These are phyloP conservation scores for Ceriops decandra DNA, from an alignment of 345 rosid genomes.

Conservation along the genomic window DNA sequence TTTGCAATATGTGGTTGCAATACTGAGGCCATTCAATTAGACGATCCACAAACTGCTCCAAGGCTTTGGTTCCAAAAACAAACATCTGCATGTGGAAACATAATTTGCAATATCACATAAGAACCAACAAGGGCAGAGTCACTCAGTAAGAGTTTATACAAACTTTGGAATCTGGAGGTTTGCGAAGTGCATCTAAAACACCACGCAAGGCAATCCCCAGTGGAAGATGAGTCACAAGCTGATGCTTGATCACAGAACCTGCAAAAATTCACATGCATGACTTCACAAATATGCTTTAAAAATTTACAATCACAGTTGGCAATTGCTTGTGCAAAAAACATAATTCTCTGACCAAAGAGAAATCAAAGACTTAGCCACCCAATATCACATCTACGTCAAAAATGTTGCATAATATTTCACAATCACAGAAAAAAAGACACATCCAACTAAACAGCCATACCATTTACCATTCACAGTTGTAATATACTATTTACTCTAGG, in stretches of 20 bases:
- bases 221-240: slow-evolving; percentile 85
- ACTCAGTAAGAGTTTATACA: slow-evolving; percentile 15
- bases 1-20: slow-evolving; percentile 96
- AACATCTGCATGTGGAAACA: slow-evolving; percentile 64
- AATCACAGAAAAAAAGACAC: too few relatives aligned
- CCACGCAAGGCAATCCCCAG: slow-evolving; percentile 94
- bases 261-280: slow-evolving; percentile 25
- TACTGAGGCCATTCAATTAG: slow-evolving; percentile 96
- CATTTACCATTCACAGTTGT: too few relatives aligned
- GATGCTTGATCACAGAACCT: slow-evolving; percentile 97
- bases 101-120: slow-evolving; percentile 6
- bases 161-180: slow-evolving; percentile 98
- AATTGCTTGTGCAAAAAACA: not conserved
- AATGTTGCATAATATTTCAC: not conserved
- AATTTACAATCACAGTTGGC: not conserved
- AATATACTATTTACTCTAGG: not conserved
- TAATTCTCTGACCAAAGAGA: not conserved
- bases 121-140: slow-evolving; percentile 5
- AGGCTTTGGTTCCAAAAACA: slow-evolving; percentile 89
- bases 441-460: too few relatives aligned
- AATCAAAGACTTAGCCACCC: not conserved
- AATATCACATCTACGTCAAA: not conserved
- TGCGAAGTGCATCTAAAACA: slow-evolving; percentile 89
- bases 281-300: not conserved
- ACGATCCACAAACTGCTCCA: slow-evolving; percentile 96